Conservation (phyloP, 2,329 filamentous ascomycete genomes). For the Aspergillus uvarum region DNA sequence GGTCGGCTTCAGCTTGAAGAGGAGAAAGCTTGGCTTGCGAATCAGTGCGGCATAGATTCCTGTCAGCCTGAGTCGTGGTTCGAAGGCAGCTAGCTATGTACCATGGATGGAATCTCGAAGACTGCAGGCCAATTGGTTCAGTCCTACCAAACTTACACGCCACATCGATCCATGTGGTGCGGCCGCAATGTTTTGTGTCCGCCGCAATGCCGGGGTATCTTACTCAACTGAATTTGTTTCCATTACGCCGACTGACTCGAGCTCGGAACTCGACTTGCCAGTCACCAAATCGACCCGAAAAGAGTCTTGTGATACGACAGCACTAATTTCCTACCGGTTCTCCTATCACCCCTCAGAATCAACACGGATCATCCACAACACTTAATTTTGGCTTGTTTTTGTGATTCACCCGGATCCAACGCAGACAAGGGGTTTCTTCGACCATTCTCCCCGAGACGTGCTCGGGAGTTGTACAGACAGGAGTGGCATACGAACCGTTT, state of each 20-base stretch:
- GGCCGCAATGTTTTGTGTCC: background rate
- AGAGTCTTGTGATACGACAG: background rate
- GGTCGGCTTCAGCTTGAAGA: background rate
- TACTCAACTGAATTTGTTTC: no score
- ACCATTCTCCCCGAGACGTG: slow-evolving; percentile 7
- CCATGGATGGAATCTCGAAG: background rate
- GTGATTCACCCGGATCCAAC: slow-evolving; percentile 13
- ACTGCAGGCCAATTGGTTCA: background rate
- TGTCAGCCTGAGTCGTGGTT: background rate
- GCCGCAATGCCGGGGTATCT: no score
- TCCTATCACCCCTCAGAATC: background rate
- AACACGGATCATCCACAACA: background rate
- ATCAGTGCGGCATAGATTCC: background rate
- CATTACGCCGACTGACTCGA: background rate
- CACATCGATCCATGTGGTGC: background rate
- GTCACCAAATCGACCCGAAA: background rate
- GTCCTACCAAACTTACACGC: background rate
- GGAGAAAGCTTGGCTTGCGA: background rate
- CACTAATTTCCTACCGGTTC: background rate
- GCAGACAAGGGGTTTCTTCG: slow-evolving; percentile 6
- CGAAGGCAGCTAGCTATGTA: background rate
- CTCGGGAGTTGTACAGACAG: slow-evolving; percentile 26
- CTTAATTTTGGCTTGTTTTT: slow-evolving; percentile 10
- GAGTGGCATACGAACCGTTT: slow-evolving; percentile 21
- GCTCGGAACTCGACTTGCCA: background rate